Evolutionary conservation across 768 basidiomycete species (phyloP).

Genomic region (Russula abietina): DNA sequence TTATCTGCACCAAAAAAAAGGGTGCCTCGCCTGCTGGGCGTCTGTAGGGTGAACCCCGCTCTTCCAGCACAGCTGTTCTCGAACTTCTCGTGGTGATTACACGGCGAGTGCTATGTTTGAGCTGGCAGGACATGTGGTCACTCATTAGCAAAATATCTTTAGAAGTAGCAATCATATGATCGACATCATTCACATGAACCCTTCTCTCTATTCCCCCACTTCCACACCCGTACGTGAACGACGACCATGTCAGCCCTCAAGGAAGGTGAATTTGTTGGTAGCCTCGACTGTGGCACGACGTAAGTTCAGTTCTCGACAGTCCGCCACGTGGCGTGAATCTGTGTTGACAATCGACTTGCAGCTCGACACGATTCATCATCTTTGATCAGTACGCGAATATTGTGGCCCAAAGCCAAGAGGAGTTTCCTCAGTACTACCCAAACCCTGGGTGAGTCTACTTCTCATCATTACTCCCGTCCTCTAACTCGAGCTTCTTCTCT

Average conservation of each 20-base stretch:
- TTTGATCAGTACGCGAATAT: slow-evolving; percentile 86
- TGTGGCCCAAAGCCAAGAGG: slow-evolving; percentile 77
- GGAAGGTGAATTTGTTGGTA: slow-evolving; percentile 76
- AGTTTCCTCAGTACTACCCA: slow-evolving; percentile 91
- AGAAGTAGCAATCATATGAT: slow-evolving; percentile 4
- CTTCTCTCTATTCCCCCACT: not conserved
- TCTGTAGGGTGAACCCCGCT: not conserved
- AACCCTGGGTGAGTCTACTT: slow-evolving; percentile 57
- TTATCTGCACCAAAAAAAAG: too few relatives aligned
- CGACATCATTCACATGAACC: not conserved
- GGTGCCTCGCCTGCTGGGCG: not conserved
- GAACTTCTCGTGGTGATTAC: too few relatives aligned
- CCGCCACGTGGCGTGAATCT: not conserved
- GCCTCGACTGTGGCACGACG: slow-evolving; percentile 95
- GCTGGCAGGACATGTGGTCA: too few relatives aligned
- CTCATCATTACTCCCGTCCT: not conserved
- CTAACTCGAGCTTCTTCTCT: not conserved
- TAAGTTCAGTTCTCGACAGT: slow-evolving; percentile 35
- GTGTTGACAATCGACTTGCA: slow-evolving; percentile 30
- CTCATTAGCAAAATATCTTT: too few relatives aligned
- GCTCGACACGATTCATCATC: slow-evolving; percentile 86
- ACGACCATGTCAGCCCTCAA: slow-evolving; percentile 34
- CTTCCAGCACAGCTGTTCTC: too few relatives aligned
- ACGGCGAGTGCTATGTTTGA: too few relatives aligned
- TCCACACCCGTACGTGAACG: not conserved